A percentile compares a stretch with the other conserved stretches of the same genome.
Conservation (phyloP, 2,329 filamentous ascomycete species). For the Raffaelea albimanens region DNA sequence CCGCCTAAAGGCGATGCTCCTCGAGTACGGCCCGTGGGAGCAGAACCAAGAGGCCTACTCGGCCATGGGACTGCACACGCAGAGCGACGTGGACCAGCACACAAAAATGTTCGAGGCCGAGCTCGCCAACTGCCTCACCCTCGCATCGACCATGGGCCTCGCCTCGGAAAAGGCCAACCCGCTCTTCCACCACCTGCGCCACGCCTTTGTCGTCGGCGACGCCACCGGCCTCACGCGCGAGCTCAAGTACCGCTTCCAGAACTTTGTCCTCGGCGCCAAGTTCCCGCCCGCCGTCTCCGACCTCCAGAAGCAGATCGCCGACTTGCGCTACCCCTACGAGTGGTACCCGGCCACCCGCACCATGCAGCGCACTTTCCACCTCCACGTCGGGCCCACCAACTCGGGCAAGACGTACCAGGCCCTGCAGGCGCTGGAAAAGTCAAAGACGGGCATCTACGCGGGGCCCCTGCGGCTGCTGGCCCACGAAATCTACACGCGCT, state of each 20-base stretch:
- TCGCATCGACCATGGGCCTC: constrained; percentile 28
- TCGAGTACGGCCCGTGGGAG: constrained; percentile 16
- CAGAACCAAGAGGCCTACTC: constrained; percentile 18
- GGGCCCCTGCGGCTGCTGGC: constrained; percentile 82
- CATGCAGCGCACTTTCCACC: constrained; percentile 72
- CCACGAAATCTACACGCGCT: constrained; percentile 87
- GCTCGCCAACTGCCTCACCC: constrained; percentile 33
- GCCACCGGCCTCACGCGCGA: constrained; percentile 41
- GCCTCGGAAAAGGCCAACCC: constrained; percentile 36
- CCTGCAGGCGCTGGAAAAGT: constrained; percentile 70
- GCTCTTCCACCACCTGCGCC: constrained; percentile 47
- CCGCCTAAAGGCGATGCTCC: constrained; percentile 27
- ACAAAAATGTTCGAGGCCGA: constrained; percentile 33
- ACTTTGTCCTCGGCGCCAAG: constrained; percentile 46
- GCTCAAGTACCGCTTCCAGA: constrained; percentile 60
- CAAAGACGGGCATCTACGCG: constrained; percentile 70
- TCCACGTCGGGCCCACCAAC: constrained; percentile 95
- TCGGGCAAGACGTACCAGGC: constrained; percentile 97
- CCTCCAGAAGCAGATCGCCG: constrained; percentile 56
- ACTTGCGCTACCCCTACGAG: constrained; percentile 80
- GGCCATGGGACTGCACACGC: constrained; percentile 25
- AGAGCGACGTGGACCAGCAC: constrained; percentile 34
- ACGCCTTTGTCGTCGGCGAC: constrained; percentile 48
- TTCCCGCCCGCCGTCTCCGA: constrained; percentile 47
- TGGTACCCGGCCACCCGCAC: constrained; percentile 83